Evolutionary conservation across 805 yeast species (phyloP).

Genomic region (Lipomyces sp.): DNA sequence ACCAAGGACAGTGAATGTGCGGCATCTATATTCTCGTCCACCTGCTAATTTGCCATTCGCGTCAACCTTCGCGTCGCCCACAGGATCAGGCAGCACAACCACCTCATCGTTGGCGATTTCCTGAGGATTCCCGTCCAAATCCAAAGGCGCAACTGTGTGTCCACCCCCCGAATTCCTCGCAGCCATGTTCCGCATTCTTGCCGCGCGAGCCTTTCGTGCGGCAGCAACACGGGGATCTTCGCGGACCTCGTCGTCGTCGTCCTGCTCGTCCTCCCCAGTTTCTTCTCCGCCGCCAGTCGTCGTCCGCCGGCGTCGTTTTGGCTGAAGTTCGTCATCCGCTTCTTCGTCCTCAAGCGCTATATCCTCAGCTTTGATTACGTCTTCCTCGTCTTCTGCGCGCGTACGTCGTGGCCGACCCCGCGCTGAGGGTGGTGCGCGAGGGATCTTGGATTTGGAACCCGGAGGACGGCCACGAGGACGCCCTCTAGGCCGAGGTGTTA

Average conservation of each 20-base stretch:
- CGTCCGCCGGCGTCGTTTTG: slow-evolving; percentile 14
- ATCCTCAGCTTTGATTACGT: slow-evolving; percentile 11
- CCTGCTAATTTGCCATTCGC: slow-evolving; percentile 68
- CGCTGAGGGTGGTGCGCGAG: slow-evolving; percentile 29
- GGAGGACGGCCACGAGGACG: slow-evolving; percentile 47
- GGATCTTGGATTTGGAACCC: slow-evolving; percentile 42
- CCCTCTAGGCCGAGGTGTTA: slow-evolving; percentile 36
- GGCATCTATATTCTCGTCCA: slow-evolving; percentile 69
- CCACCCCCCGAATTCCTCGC: slow-evolving; percentile 42
- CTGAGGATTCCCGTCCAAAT: slow-evolving; percentile 70
- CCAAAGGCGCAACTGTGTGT: slow-evolving; percentile 56
- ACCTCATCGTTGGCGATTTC: slow-evolving; percentile 76
- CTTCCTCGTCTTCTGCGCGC: slow-evolving; percentile 35
- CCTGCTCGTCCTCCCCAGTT: slow-evolving; percentile 12
- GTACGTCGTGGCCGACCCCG: slow-evolving; percentile 29
- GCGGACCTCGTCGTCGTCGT: slow-evolving; percentile 29
- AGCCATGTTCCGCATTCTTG: slow-evolving; percentile 29
- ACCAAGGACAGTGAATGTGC: slow-evolving; percentile 52
- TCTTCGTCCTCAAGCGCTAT: neutral
- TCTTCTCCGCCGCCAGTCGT: slow-evolving; percentile 5
- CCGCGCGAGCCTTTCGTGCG: slow-evolving; percentile 36
- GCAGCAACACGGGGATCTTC: slow-evolving; percentile 36
- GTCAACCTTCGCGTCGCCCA: slow-evolving; percentile 77
- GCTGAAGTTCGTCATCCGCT: slow-evolving; percentile 6
- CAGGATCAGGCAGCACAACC: slow-evolving; percentile 72